Conservation (phyloP, 371 early-diverging fungal species). For the Blastocladiella emersonii region DNA sequence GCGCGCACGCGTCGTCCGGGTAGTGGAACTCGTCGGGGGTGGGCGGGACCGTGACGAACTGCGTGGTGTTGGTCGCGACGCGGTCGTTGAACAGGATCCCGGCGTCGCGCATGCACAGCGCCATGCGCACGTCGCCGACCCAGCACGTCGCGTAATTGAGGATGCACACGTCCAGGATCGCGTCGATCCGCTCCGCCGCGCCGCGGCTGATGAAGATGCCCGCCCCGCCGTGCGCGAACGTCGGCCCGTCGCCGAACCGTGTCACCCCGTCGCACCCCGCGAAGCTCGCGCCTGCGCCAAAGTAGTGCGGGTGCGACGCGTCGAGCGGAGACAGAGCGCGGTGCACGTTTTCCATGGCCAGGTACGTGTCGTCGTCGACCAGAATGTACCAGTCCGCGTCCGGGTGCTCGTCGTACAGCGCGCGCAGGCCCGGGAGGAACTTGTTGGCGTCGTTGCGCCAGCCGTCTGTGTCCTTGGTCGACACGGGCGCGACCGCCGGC, state of each 20-base stretch:
- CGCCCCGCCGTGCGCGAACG: conserved; percentile 19
- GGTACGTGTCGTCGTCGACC: conserved; percentile 11
- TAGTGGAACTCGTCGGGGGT: background rate
- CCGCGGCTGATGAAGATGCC: conserved; percentile 30
- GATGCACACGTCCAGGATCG: conserved; percentile 19
- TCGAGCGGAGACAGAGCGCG: background rate
- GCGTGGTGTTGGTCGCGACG: too few species aligned
- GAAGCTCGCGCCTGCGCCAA: background rate
- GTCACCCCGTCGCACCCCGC: background rate
- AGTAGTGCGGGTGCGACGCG: background rate
- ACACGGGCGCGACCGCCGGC: too few species aligned
- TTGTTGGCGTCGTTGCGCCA: conserved; percentile 9
- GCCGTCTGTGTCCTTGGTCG: background rate
- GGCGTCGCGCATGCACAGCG: conserved; percentile 29
- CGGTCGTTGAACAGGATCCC: conserved; percentile 16
- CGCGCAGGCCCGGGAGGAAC: conserved; percentile 4
- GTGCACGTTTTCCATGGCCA: conserved; percentile 13
- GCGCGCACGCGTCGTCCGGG: background rate
- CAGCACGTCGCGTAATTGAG: conserved; percentile 26
- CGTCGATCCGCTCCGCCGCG: conserved; percentile 19
- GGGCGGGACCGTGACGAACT: background rate
- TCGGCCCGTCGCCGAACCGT: background rate
- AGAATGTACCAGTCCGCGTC: conserved; percentile 8
- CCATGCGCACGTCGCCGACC: conserved; percentile 34
- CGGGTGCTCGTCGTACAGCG: conserved; percentile 4